Conservation (phyloP, 1,139 yeast species). For the Yamadazyma epiphylla region DNA sequence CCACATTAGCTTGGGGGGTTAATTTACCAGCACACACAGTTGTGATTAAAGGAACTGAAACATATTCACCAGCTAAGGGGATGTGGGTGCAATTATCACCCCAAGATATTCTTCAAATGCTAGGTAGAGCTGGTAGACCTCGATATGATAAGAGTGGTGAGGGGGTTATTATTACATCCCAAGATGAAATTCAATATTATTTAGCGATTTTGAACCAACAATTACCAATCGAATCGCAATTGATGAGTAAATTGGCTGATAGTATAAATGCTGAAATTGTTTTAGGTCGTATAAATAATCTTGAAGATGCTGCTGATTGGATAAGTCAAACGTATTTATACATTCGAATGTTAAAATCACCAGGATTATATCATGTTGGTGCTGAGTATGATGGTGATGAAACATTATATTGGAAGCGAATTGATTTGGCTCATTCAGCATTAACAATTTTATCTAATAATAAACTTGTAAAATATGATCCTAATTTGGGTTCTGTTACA, state of each 20-base stretch:
- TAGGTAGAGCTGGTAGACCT: slow-evolving; percentile 97
- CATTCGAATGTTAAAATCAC: slow-evolving; percentile 74
- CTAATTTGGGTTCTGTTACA: slow-evolving; percentile 34
- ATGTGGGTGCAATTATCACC: slow-evolving; percentile 87
- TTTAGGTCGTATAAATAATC: slow-evolving; percentile 56
- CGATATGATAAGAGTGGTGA: slow-evolving; percentile 90
- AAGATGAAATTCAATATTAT: slow-evolving; percentile 82
- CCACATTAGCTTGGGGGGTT: slow-evolving; percentile 98
- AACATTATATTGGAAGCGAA: slow-evolving; percentile 44
- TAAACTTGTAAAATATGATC: slow-evolving; percentile 59
- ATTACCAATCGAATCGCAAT: slow-evolving; percentile 87
- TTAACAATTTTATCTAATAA: slow-evolving; percentile 51
- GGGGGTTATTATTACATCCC: slow-evolving; percentile 88
- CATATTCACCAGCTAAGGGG: slow-evolving; percentile 88
- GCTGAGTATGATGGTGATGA: slow-evolving; percentile 56
- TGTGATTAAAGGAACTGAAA: slow-evolving; percentile 90
- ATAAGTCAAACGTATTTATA: slow-evolving; percentile 74
- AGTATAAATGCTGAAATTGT: slow-evolving; percentile 84
- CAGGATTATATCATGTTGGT: slow-evolving; percentile 73
- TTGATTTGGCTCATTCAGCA: slow-evolving; percentile 76
- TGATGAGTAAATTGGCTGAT: slow-evolving; percentile 69
- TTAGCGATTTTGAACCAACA: slow-evolving; percentile 87
- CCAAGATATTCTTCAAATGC: slow-evolving; percentile 92
- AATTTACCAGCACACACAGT: slow-evolving; percentile 97
- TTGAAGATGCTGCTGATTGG: slow-evolving; percentile 77